phyloP scores from a whole-genome alignment of 2,329 filamentous ascomycete genomes.

The Ophiognomonia clavigignenti-juglandacearum region DNA sequence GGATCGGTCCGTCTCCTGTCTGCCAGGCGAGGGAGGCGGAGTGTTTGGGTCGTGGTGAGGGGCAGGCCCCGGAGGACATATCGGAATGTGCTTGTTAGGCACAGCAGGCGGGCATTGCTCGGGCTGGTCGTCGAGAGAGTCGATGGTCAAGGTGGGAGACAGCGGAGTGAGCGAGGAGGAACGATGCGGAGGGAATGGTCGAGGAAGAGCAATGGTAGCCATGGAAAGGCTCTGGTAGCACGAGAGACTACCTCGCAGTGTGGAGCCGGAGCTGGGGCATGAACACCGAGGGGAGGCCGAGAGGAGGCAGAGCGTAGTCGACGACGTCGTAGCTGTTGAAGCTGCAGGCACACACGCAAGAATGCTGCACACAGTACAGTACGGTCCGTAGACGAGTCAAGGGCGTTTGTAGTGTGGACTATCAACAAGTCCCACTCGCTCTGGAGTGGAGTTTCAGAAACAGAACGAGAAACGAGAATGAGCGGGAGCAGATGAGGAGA shows the following conservation, averaged over 20 bases:
- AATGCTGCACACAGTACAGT: no score
- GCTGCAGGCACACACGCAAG: no score
- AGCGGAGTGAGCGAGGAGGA: constrained; percentile 27
- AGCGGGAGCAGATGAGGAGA: no score
- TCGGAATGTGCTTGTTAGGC: constrained; percentile 87
- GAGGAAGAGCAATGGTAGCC: constrained; percentile 50
- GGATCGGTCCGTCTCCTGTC: constrained; percentile 44
- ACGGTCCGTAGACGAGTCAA: no score
- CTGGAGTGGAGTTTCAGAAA: no score
- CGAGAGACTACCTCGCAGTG: no score
- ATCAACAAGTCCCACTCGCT: no score
- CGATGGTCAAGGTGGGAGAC: constrained; percentile 28
- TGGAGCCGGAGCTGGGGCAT: background rate
- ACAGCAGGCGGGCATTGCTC: constrained; percentile 41
- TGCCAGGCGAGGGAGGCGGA: constrained; percentile 61
- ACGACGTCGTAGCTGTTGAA: no score
- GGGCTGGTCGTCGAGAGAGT: constrained; percentile 30
- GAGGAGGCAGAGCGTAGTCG: no score
- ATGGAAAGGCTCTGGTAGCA: constrained; percentile 29
- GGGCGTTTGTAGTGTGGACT: no score
- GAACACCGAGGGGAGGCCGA: no score
- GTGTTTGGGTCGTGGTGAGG: constrained; percentile 51
- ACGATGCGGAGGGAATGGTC: constrained; percentile 27
- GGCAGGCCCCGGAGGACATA: constrained; percentile 76
- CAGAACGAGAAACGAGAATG: no score